Base-by-base conservation (phyloP, 306 rosid genomes). In the Lupinus albus region DNA sequence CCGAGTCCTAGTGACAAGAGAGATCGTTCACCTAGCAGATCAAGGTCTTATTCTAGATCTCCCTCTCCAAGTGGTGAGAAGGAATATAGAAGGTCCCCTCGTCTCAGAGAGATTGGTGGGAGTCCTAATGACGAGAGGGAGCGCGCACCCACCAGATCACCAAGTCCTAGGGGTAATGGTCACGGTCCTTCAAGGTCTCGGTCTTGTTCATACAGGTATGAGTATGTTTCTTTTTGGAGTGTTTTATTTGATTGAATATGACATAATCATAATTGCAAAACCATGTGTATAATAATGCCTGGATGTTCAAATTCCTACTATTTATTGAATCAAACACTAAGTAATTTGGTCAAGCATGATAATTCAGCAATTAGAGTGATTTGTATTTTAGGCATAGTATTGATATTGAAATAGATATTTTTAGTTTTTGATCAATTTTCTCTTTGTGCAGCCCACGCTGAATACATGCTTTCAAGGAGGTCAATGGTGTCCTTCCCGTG, bases 21-120 rank as follows among this genome's bases (percentile, higher is more conserved):
- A 79, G 88, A 64, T 48, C 73, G 13, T 61, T 46, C 80, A 51
- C 89, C 83, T 15, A 77, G 76, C 73, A 76, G 84, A 75, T 86
- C 96, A 20, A 25, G 89, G 76, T 89, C 96, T 83, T 71, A 80
- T 82, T 92, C 96, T 71, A 86, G 63, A 65, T 87, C 98, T 70
- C 84, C 69, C 78, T 82, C 85, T 4, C 93, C 81, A 3, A 73
- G 53, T 18, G 85, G 50, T 48, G 84, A 36, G 64, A 75, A 76
- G 75, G 91, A 84, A 32, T 50, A 75, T 70, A 77, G 81, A 61
- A 75, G 82, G 75, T 80, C 89, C 57, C 90, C 80, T 4, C 79
- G 56, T 70, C 84, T 80, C 2, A 83, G 76, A 72, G 92, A 79
- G 74, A 86, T 86, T 67, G 89, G 89, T 54, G 71, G 55, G 36